These are phyloP conservation scores for Escallonia herrerae DNA, from an alignment of 129 eudicot species.

Conservation along the genomic window DNA sequence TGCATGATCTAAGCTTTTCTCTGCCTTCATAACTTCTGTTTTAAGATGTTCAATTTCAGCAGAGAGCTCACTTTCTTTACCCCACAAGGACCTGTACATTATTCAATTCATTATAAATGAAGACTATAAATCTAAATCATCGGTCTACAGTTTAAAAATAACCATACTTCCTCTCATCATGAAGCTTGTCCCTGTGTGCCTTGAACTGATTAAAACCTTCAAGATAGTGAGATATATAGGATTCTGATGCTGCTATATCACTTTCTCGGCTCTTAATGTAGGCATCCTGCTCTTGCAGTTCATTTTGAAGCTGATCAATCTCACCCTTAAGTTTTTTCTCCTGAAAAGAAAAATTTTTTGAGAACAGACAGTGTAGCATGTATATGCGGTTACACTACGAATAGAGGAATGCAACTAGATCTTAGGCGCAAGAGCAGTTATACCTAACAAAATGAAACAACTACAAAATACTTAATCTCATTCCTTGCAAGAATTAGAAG, in stretches of 20 bases:
- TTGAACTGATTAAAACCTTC: slow-evolving; percentile 50
- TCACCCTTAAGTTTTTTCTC: slow-evolving; percentile 68
- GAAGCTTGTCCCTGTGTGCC: slow-evolving; percentile 68
- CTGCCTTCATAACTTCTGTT: slow-evolving; percentile 82
- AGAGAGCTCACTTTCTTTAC: slow-evolving; percentile 64
- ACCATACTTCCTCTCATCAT: slow-evolving; percentile 81
- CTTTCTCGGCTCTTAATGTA: slow-evolving; percentile 41
- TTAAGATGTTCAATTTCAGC: slow-evolving; percentile 84
- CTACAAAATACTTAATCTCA: no score
- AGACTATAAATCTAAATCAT: slow-evolving; percentile 1
- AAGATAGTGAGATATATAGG: slow-evolving; percentile 46
- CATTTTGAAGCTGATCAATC: slow-evolving; percentile 60
- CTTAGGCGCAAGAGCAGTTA: neutral
- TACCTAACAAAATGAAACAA: no score
- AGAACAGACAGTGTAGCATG: neutral
- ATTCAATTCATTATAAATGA: slow-evolving; percentile 17
- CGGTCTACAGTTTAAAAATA: neutral
- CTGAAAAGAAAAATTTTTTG: slow-evolving; percentile 26
- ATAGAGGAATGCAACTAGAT: neutral
- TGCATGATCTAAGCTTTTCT: slow-evolving; percentile 90
- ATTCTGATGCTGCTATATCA: slow-evolving; percentile 41
- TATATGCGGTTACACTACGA: neutral
- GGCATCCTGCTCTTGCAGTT: slow-evolving; percentile 56
- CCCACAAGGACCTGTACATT: slow-evolving; percentile 72
- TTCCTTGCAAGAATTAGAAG: no score